A percentile compares a stretch with the other conserved stretches of the same genome.
These are phyloP conservation scores for Metarhizium anisopliae DNA, from an alignment of 2,329 filamentous ascomycete species.

Conservation along the genomic window DNA sequence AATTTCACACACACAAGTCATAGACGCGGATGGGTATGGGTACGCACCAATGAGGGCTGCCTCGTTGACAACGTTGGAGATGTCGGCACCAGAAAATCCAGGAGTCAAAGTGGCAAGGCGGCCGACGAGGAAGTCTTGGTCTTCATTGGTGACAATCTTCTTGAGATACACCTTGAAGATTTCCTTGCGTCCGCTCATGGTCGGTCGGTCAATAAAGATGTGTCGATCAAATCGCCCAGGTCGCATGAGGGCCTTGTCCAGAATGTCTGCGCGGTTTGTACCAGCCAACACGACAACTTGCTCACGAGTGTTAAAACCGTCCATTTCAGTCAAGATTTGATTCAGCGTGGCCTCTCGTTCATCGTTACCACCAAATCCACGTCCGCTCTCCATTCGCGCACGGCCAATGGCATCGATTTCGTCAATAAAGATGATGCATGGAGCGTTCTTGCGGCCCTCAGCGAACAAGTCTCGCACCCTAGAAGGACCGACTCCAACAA, in stretches of 20 bases:
- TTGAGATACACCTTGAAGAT: conserved; percentile 92
- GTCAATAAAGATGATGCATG: conserved; percentile 99
- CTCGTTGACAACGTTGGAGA: conserved; percentile 97
- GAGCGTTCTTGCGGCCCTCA: conserved; percentile 88
- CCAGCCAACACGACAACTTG: conserved; percentile 95
- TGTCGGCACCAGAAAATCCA: conserved; percentile 94
- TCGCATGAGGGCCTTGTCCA: conserved; percentile 93
- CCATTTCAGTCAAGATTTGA: conserved; percentile 98
- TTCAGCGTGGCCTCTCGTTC: conserved; percentile 96
- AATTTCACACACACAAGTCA: not conserved
- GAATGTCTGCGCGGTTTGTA: conserved; percentile 89
- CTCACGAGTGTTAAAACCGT: conserved; percentile 94
- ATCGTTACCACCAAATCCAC: conserved; percentile 77
- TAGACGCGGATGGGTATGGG: conserved; percentile 18
- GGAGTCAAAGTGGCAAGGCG: conserved; percentile 87
- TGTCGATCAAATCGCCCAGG: conserved; percentile 96
- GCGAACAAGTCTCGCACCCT: conserved; percentile 91
- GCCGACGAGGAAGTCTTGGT: conserved; percentile 79
- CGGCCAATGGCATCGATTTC: conserved; percentile 98
- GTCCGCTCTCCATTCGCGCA: conserved; percentile 69
- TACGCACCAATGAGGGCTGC: conserved; percentile 83
- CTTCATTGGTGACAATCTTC: conserved; percentile 90
- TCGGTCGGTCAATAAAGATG: conserved; percentile 88
- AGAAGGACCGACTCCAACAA: conserved; percentile 95
- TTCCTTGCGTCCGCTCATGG: conserved; percentile 91